These are phyloP conservation scores for Fomitopsis schrenkii DNA, from an alignment of 1,284 basidiomycete genomes.

Conservation along the genomic window DNA sequence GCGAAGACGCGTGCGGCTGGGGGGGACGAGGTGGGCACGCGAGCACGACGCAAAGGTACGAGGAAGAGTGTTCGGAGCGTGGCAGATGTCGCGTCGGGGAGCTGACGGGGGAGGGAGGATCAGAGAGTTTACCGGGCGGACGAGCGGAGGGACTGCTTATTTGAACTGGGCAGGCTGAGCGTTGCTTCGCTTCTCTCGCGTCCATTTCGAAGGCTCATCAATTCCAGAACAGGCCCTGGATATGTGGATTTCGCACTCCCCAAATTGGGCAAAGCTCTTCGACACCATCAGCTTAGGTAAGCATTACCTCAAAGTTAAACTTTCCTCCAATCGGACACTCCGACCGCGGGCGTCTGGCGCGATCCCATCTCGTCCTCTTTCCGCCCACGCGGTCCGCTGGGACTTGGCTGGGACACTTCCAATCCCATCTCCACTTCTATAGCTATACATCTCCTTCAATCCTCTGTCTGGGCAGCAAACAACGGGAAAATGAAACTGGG, in stretches of 20 bases:
- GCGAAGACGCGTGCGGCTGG: neutral
- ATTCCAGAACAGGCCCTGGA: conserved; percentile 1
- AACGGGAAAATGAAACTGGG: no score
- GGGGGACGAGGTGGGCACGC: neutral
- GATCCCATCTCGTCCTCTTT: neutral
- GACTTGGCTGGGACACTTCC: neutral
- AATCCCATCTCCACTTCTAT: neutral
- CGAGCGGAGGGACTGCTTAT: neutral
- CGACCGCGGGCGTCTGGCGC: neutral
- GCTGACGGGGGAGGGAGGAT: conserved; percentile 2
- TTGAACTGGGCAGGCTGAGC: conserved; percentile 4
- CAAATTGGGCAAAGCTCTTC: neutral
- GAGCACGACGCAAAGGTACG: neutral
- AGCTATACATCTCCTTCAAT: neutral
- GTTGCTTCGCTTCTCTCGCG: neutral
- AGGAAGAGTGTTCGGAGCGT: neutral
- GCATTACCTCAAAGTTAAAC: conserved; percentile 3
- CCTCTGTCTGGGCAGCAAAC: neutral
- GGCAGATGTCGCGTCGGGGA: neutral
- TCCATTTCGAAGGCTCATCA: conserved; percentile 3
- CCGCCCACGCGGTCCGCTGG: neutral
- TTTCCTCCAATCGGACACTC: conserved; percentile 1
- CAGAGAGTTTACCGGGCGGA: neutral
- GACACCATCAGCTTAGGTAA: conserved; percentile 3
- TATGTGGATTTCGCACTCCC: conserved; percentile 1